Percentiles rank a stretch among this genome's conserved stretches.
Evolutionary conservation across 2,329 filamentous ascomycete genomes (phyloP).

Genomic region (Aspergillus ibericus): DNA sequence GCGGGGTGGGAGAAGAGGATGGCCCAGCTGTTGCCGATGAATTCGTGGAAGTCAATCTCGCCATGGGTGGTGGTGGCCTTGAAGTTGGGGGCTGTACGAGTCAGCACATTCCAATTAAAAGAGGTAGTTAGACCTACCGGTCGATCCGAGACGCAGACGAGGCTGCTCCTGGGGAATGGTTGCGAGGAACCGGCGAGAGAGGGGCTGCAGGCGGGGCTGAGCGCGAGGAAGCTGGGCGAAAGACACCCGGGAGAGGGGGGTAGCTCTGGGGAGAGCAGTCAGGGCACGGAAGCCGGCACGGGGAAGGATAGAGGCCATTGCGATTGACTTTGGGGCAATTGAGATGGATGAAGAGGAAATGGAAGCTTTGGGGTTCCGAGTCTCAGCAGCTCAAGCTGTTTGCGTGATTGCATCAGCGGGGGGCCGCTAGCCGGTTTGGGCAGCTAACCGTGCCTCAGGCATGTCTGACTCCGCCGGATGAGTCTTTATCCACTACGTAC

Average conservation of each 20-base stretch:
- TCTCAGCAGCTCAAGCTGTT: not conserved
- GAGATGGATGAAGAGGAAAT: not conserved
- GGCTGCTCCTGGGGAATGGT: conserved; percentile 33
- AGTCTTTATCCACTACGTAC: no score
- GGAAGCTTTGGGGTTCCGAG: not conserved
- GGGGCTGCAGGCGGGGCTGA: conserved; percentile 25
- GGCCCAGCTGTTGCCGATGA: conserved; percentile 67
- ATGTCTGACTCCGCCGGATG: not conserved
- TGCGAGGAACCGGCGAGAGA: conserved; percentile 31
- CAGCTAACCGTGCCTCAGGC: not conserved
- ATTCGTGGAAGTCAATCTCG: conserved; percentile 68
- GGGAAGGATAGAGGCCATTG: conserved; percentile 32
- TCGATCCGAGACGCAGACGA: conserved; percentile 37
- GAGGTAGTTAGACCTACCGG: conserved; percentile 22
- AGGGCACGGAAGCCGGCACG: conserved; percentile 29
- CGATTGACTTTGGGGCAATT: not conserved
- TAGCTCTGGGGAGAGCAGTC: conserved; percentile 23
- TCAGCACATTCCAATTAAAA: not conserved
- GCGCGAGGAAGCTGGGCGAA: conserved; percentile 19
- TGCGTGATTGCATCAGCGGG: not conserved
- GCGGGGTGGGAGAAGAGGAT: conserved; percentile 69
- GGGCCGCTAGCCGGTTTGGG: not conserved
- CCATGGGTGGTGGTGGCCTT: conserved; percentile 65
- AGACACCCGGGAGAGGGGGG: conserved; percentile 17
- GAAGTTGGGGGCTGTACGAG: conserved; percentile 60